Evolutionary conservation across 768 basidiomycete genomes (phyloP).

Genomic region (Leccinum olivaceopallidum): DNA sequence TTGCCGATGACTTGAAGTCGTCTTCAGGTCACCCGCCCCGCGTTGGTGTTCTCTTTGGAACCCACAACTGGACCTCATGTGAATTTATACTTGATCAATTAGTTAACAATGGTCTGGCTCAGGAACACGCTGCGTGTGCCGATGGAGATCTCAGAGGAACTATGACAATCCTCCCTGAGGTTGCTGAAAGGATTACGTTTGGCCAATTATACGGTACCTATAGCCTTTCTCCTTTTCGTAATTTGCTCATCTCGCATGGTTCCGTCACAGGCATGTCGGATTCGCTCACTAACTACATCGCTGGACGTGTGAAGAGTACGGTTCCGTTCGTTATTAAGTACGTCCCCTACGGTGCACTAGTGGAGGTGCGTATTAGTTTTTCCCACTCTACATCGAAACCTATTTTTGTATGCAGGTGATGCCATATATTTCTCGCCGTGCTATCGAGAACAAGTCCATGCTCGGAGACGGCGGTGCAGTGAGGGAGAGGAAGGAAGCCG

Average conservation of each 20-base stretch:
- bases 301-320: conserved; percentile 46
- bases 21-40: conserved; percentile 15
- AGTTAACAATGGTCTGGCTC: conserved; percentile 50
- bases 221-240: neutral
- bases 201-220: conserved; percentile 81
- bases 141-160: conserved; percentile 26
- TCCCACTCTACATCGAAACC: neutral
- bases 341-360: conserved; percentile 72
- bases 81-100: conserved; percentile 62
- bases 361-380: conserved; percentile 45
- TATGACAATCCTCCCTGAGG: conserved; percentile 49
- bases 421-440: conserved; percentile 86
- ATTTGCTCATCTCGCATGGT: neutral
- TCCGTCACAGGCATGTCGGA: conserved; percentile 75
- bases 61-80: conserved; percentile 80
- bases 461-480: conserved; percentile 71
- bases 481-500: conserved; percentile 32
- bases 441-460: conserved; percentile 91
- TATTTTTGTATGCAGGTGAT: conserved; percentile 55
- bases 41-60: conserved; percentile 79
- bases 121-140: conserved; percentile 16
- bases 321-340: conserved; percentile 85
- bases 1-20: conserved; percentile 50
- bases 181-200: conserved; percentile 66
- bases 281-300: conserved; percentile 71